Evolutionary conservation across 2,329 filamentous ascomycete genomes (phyloP).

Genomic region (Paecilomyces formosus): DNA sequence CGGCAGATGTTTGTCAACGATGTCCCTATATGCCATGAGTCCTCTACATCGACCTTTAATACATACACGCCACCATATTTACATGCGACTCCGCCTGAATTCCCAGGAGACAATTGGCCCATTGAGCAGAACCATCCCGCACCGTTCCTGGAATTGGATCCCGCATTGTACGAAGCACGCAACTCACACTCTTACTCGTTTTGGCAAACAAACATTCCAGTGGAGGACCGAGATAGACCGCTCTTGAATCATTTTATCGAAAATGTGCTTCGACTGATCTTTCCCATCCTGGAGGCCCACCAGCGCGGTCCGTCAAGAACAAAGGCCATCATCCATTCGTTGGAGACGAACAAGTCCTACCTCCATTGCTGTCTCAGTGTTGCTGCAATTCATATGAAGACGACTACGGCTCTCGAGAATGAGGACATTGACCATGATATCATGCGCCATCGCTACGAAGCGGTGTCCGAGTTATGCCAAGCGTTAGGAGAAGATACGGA

Average conservation of each 20-base stretch:
- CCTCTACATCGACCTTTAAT: constrained; percentile 85
- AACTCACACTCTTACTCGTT: constrained; percentile 43
- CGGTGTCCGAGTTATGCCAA: constrained; percentile 77
- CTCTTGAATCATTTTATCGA: constrained; percentile 87
- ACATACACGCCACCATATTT: constrained; percentile 75
- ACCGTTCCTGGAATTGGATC: constrained; percentile 26
- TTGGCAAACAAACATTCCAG: constrained; percentile 65
- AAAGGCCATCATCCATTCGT: constrained; percentile 75
- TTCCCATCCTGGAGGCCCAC: constrained; percentile 85
- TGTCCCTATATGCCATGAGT: constrained; percentile 75
- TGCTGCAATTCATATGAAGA: constrained; percentile 85
- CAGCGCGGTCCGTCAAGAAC: constrained; percentile 75
- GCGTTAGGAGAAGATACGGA: constrained; percentile 72
- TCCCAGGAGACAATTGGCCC: constrained; percentile 62
- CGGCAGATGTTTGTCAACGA: constrained; percentile 90
- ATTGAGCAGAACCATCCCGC: constrained; percentile 56
- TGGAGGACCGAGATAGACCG: constrained; percentile 80
- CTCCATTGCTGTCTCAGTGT: constrained; percentile 94
- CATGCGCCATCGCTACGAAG: constrained; percentile 83
- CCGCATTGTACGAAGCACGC: constrained; percentile 11
- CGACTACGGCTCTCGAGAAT: constrained; percentile 56
- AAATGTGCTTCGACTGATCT: constrained; percentile 78
- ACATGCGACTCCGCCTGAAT: constrained; percentile 58
- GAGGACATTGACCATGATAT: constrained; percentile 84
- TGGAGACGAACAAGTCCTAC: constrained; percentile 88